Evolutionary conservation across 2,329 filamentous ascomycete genomes (phyloP).

Genomic region (Verticillium klebahnii): DNA sequence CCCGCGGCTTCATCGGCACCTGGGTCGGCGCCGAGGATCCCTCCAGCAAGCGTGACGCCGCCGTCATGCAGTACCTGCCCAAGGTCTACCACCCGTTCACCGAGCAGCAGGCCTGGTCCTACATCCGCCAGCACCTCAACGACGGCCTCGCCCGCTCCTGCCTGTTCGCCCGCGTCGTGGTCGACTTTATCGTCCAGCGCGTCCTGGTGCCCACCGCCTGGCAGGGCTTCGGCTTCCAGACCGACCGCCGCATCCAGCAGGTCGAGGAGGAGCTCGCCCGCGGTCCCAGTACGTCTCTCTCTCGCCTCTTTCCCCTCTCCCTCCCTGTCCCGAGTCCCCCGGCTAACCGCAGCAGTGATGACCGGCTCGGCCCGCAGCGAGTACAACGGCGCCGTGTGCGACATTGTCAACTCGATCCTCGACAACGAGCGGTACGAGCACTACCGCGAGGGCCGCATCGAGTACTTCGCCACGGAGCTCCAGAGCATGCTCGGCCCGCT

Average conservation of each 20-base stretch:
- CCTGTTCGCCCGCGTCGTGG: constrained; percentile 35
- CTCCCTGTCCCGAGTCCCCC: neutral
- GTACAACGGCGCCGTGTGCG: constrained; percentile 31
- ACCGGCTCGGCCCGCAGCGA: constrained; percentile 22
- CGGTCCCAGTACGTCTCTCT: constrained; percentile 23
- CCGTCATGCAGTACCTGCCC: constrained; percentile 10
- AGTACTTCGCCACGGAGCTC: constrained; percentile 36
- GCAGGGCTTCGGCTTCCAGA: constrained; percentile 29
- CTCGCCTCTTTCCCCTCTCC: too few species aligned
- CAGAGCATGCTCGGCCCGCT: constrained; percentile 34
- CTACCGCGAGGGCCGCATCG: constrained; percentile 16
- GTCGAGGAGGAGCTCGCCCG: constrained; percentile 30
- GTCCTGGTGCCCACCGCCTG: constrained; percentile 35
- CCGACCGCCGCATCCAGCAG: constrained; percentile 27
- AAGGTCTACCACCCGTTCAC: constrained; percentile 19
- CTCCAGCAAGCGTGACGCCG: neutral
- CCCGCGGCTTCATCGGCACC: constrained; percentile 8
- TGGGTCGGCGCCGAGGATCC: neutral
- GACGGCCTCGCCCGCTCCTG: constrained; percentile 34
- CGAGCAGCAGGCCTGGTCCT: constrained; percentile 31
- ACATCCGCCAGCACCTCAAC: constrained; percentile 34
- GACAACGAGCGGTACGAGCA: constrained; percentile 20
- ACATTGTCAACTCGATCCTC: constrained; percentile 32
- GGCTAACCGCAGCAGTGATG: constrained; percentile 2
- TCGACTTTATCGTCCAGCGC: constrained; percentile 36